Base-by-base conservation (phyloP, 1,284 basidiomycete genomes). In the Apiotrichum sp. region DNA sequence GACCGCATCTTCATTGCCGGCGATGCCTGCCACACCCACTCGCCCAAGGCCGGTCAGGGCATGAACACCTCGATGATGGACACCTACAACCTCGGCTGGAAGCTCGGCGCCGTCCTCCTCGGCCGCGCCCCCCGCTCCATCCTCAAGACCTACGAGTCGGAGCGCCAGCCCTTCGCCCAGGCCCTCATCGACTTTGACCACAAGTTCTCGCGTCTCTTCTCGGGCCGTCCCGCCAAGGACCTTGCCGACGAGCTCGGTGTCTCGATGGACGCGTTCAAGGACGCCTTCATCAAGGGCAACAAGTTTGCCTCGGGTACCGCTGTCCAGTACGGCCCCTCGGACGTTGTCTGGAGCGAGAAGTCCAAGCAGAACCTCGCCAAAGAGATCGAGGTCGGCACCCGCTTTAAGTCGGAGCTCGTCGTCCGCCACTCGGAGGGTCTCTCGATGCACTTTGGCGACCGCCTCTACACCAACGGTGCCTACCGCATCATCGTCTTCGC, bases 101-200 rank as follows among this genome's bases (percentile, higher is more conserved):
- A 82, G 63, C 69, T 81, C 16, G 77, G 78, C 5, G 67, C 80
- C 10, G 78, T 79, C 3, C 65, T 75, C 45, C 77, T 76, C 50
- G 70, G 74, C 7, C 61, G 72, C 32, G 72, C 79, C 11, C 57
- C 70, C 7, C 62, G 70, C 4, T 62, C 69, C 11, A 65, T 81
- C 3, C 74, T 81, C 13, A 67, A 74, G 13, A 73, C 77, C 2
- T 81, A 79, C 64, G 71, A 71, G 47, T 75, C 72, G 60, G 81
- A 80, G 70, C 78, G 77, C 32, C 56, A 62, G 53, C 62, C 52
- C 10, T 59, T 61, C 42, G 68, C 63, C 3, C 63, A 70, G 53
- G 60, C 65, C 14, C 61, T 72, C 49, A 72, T 72, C 48, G 66
- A 69, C 50, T 66, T 68, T 50, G 70, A 72, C 58, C 63, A 64